These are phyloP conservation scores for Kodamaea leandrae DNA, from an alignment of 805 yeast genomes.

Conservation along the genomic window DNA sequence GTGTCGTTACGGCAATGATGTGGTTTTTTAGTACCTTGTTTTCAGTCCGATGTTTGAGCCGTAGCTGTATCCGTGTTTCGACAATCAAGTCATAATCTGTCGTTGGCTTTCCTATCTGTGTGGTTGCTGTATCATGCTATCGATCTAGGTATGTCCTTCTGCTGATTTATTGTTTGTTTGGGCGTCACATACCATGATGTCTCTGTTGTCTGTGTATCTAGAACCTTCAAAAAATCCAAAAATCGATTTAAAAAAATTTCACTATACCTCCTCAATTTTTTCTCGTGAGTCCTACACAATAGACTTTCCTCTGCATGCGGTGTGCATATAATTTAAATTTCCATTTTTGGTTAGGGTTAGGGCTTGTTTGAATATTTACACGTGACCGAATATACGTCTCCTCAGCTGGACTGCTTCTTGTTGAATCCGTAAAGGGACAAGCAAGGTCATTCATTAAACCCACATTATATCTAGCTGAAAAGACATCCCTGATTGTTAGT, in stretches of 20 bases:
- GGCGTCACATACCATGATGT: constrained; percentile 16
- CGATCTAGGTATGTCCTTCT: neutral
- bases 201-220: constrained; percentile 13
- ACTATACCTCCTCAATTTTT: constrained; percentile 7
- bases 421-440: too few relatives aligned
- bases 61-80: too few relatives aligned
- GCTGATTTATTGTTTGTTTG: neutral
- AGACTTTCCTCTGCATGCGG: neutral
- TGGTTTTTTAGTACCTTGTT: too few relatives aligned
- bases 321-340: neutral
- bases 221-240: constrained; percentile 7
- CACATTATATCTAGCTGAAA: too few relatives aligned
- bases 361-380: constrained; percentile 1
- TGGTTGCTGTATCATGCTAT: neutral
- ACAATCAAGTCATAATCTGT: too few relatives aligned
- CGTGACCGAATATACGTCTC: constrained; percentile 2
- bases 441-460: too few relatives aligned
- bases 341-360: constrained; percentile 5
- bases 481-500: too few relatives aligned
- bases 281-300: constrained; percentile 4
- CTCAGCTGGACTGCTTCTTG: neutral
- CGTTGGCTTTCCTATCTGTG: too few relatives aligned
- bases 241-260: constrained; percentile 10
- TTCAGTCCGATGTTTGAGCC: too few relatives aligned
- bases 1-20: too few relatives aligned